Conservation (phyloP, 1,284 basidiomycete genomes). For the Tausonia pullulans region DNA sequence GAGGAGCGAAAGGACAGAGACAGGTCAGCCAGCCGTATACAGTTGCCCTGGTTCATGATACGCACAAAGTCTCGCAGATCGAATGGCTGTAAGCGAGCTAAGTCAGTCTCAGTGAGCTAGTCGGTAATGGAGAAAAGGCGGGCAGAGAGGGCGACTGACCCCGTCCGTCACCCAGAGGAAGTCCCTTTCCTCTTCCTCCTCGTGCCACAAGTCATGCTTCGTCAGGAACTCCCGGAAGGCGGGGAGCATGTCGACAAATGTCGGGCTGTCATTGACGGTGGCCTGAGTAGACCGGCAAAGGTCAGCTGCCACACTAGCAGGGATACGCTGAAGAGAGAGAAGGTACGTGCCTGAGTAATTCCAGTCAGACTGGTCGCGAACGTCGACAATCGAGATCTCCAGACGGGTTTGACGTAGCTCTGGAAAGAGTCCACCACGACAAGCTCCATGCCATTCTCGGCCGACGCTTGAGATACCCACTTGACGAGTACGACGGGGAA, state of each 20-base stretch:
- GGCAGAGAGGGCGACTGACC: conserved; percentile 24
- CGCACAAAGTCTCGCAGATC: conserved; percentile 69
- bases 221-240: conserved; percentile 56
- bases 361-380: conserved; percentile 85
- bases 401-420: conserved; percentile 76
- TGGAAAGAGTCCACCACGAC: conserved; percentile 69
- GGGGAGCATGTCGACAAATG: conserved; percentile 57
- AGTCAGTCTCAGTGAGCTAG: conserved; percentile 4
- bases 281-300: conserved; percentile 38
- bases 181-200: conserved; percentile 23
- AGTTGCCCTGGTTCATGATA: conserved; percentile 34
- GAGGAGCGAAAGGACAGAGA: not conserved
- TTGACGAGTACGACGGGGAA: conserved; percentile 57
- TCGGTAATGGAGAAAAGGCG: not conserved
- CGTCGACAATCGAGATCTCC: conserved; percentile 63
- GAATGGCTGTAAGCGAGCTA: conserved; percentile 39
- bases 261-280: conserved; percentile 66
- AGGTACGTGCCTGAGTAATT: conserved; percentile 42
- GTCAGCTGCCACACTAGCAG: no score
- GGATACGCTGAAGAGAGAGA: no score
- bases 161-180: conserved; percentile 43
- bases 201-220: conserved; percentile 34
- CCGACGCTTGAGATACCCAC: conserved; percentile 51
- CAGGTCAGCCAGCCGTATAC: no score
- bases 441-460: conserved; percentile 31